Conservation (phyloP, 2,329 filamentous ascomycete genomes). For the Periconia digitata region DNA sequence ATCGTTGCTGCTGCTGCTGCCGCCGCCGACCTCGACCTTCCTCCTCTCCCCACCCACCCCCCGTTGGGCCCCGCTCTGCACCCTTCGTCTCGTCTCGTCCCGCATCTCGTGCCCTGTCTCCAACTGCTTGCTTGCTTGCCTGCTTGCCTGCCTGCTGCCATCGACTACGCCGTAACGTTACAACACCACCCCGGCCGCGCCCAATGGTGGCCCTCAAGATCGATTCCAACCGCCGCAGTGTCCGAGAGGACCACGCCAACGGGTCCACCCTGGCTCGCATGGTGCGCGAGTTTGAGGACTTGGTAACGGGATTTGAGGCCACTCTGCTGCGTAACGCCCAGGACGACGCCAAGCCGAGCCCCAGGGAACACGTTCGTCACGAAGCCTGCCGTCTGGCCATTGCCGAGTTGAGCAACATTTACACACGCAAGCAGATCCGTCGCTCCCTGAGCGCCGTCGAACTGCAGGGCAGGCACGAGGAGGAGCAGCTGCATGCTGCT, state of each 20-base stretch:
- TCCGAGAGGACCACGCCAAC: slow-evolving; percentile 13
- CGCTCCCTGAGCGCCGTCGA: slow-evolving; percentile 31
- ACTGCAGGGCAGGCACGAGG: slow-evolving; percentile 30
- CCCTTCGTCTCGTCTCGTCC: neutral
- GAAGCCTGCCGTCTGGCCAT: slow-evolving; percentile 37
- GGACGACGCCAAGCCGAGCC: neutral
- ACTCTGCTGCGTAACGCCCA: slow-evolving; percentile 21
- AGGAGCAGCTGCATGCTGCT: slow-evolving; percentile 29
- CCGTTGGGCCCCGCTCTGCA: neutral
- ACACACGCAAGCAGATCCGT: slow-evolving; percentile 37
- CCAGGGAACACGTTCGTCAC: slow-evolving; percentile 23
- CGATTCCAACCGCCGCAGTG: slow-evolving; percentile 21
- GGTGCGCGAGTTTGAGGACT: slow-evolving; percentile 38
- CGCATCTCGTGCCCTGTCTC: neutral
- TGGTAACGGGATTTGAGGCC: slow-evolving; percentile 30
- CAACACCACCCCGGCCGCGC: slow-evolving; percentile 7
- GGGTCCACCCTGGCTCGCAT: slow-evolving; percentile 28
- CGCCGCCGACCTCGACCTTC: slow-evolving; percentile 4
- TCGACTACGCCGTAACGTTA: neutral
- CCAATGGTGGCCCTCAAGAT: slow-evolving; percentile 34
- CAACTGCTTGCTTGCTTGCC: no score
- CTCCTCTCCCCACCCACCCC: neutral
- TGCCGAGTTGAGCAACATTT: slow-evolving; percentile 31
- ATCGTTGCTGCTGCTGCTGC: slow-evolving; percentile 5
- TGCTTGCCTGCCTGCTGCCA: no score